Evolutionary conservation across 306 rosid genomes (phyloP).

Genomic region (Rosa rugosa): DNA sequence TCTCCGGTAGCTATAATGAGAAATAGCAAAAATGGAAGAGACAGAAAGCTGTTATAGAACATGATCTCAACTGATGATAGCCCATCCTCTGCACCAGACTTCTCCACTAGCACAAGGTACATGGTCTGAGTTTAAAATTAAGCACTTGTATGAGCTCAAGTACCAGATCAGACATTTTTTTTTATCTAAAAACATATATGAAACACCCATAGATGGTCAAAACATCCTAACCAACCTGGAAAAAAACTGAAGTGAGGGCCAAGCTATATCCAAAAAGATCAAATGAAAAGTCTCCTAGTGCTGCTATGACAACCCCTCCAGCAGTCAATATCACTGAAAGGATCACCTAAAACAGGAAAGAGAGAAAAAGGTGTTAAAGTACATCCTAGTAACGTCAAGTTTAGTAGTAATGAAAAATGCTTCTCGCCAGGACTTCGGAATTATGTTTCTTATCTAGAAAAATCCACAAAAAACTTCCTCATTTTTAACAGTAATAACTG

Average conservation of each 20-base stretch:
- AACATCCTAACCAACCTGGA: constrained; percentile 58
- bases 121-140: constrained; percentile 64
- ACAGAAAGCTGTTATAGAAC: constrained; percentile 91
- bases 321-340: constrained; percentile 80
- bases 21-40: constrained; percentile 86
- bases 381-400: constrained; percentile 13
- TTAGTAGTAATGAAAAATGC: constrained; percentile 17
- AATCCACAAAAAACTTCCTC: constrained; percentile 7
- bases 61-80: constrained; percentile 88
- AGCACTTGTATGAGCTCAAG: constrained; percentile 31
- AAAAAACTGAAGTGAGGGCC: constrained; percentile 92
- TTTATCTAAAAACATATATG: background rate
- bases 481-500: constrained; percentile 11
- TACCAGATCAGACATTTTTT: background rate
- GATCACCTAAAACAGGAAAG: constrained; percentile 61
- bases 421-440: constrained; percentile 10
- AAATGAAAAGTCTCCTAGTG: constrained; percentile 90
- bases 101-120: constrained; percentile 95
- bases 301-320: constrained; percentile 85
- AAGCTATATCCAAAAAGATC: constrained; percentile 84
- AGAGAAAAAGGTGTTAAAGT: background rate
- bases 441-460: background rate
- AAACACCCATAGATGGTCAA: constrained; percentile 1
- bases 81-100: constrained; percentile 94
- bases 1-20: constrained; percentile 88